A percentile compares a stretch with the other conserved stretches of the same genome.
phyloP scores from a whole-genome alignment of 257 asterid species.

The Solanum corneliomulleri region DNA sequence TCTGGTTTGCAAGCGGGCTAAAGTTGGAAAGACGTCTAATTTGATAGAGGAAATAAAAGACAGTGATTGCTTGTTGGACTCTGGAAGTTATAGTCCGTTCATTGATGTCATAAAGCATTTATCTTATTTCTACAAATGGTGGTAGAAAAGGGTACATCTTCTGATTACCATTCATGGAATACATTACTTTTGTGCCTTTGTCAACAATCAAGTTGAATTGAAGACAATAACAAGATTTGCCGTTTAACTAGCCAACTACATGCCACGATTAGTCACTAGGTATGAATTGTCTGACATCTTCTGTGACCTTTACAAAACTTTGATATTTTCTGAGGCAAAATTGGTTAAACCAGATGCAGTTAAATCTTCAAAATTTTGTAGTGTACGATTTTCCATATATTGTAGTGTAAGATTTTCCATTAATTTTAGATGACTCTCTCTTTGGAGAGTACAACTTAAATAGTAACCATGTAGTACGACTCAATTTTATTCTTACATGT shows the following conservation, averaged over 20 bases:
- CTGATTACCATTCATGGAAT: slow-evolving; percentile 40
- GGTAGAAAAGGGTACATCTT: slow-evolving; percentile 43
- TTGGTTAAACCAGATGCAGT: background rate
- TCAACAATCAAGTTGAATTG: slow-evolving; percentile 5
- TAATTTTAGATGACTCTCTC: no score
- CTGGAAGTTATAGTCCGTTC: slow-evolving; percentile 37
- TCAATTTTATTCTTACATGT: no score
- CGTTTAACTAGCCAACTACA: slow-evolving; percentile 15
- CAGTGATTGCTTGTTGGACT: slow-evolving; percentile 37
- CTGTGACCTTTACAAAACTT: background rate
- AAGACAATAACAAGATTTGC: slow-evolving; percentile 5
- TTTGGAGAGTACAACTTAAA: no score
- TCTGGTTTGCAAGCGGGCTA: slow-evolving; percentile 49
- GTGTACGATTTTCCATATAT: no score
- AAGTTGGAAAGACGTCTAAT: slow-evolving; percentile 26
- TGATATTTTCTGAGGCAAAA: background rate
- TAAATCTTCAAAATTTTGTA: background rate
- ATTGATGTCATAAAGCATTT: slow-evolving; percentile 28
- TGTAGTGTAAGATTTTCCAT: no score
- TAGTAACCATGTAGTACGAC: no score
- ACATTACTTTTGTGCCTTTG: slow-evolving; percentile 19
- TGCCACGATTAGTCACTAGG: background rate
- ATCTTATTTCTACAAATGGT: slow-evolving; percentile 47
- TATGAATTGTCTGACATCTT: background rate
- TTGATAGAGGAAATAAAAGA: slow-evolving; percentile 56